These are phyloP conservation scores for Phytophthora hybrid DNA, from an alignment of 352 stramenopile genomes.

Conservation along the genomic window DNA sequence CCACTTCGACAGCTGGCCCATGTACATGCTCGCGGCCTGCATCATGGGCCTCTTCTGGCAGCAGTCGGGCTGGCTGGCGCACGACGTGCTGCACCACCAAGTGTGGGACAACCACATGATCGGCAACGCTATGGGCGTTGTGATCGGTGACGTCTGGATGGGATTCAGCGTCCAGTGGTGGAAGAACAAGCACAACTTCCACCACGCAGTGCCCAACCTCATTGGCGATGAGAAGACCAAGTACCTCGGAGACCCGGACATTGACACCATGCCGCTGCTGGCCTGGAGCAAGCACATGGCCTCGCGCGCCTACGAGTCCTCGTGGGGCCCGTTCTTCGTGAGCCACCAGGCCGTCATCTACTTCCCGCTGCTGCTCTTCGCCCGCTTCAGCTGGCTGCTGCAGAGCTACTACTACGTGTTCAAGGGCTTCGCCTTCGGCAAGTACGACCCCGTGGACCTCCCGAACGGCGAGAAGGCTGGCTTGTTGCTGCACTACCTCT, in stretches of 20 bases:
- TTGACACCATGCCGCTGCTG: slow-evolving; percentile 99
- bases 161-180: slow-evolving; percentile 97
- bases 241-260: slow-evolving; percentile 96
- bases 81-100: slow-evolving; percentile 98
- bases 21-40: slow-evolving; percentile 93
- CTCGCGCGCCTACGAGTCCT: slow-evolving; percentile 81
- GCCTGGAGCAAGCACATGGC: slow-evolving; percentile 98
- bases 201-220: slow-evolving; percentile 98
- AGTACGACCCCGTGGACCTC: slow-evolving; percentile 90
- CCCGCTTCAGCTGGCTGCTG: slow-evolving; percentile 96
- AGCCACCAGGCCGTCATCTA: slow-evolving; percentile 95
- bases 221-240: slow-evolving; percentile 89
- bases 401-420: slow-evolving; percentile 97
- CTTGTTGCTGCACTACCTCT: slow-evolving; percentile 91
- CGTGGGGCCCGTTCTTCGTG: slow-evolving; percentile 92
- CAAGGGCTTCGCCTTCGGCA: slow-evolving; percentile 80
- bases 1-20: slow-evolving; percentile 68
- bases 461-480: slow-evolving; percentile 80
- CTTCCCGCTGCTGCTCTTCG: slow-evolving; percentile 97
- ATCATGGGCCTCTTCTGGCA: slow-evolving; percentile 98
- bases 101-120: slow-evolving; percentile 96
- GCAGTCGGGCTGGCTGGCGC: slow-evolving; percentile 97
- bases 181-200: slow-evolving; percentile 99
- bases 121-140: slow-evolving; percentile 93
- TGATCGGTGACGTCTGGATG: slow-evolving; percentile 98